Base-by-base conservation (phyloP, 352 stramenopile species). In the Phytophthora multivora region DNA sequence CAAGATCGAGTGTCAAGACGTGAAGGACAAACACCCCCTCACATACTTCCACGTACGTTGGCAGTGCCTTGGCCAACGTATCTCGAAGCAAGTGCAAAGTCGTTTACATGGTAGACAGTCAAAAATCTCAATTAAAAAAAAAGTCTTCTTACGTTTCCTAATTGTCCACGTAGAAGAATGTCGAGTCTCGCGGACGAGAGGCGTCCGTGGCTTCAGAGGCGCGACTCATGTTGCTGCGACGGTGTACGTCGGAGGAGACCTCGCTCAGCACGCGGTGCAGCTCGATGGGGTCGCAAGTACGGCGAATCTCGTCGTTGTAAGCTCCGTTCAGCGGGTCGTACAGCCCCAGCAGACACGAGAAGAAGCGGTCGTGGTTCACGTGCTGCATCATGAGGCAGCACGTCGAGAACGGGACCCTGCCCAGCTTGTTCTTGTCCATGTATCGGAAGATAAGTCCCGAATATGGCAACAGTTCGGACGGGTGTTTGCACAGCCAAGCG, bases 331-430 rank as follows among this genome's bases (percentile, higher is more conserved):
- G 46, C 12, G 82, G 80, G 60, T 95, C 87, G 69, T 95, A 95
- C 12, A 95, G 69, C 2, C 87, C 87, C 30, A 95, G 54, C 12
- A 95, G 56, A 57, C 84, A 92, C 25, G 85, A 93, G 61, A 95
- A 92, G 66, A 95, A 95, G 2, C 87, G 87, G 55, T 95, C 87
- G 59, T 93, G 87, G 65, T 95, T 90, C 40, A 93, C 87, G 51
- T 95, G 87, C 60, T 93, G 84, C 42, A 95, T 84, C 79, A 95
- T 92, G 19, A 95, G 72, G 46, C 84, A 95, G 56, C 83, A 93
- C 18, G 87, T 93, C 30, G 87, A 79, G 38, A 95, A 95, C 3
- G 83, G 84, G 33, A 95, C 80, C 18, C 83, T 80, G 36, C 87
- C 87, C 18, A 95, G 49, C 13, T 82, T 73, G 57, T 86, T 91